phyloP scores from a whole-genome alignment of 352 stramenopile species.

The Pseudoperonospora humuli region DNA sequence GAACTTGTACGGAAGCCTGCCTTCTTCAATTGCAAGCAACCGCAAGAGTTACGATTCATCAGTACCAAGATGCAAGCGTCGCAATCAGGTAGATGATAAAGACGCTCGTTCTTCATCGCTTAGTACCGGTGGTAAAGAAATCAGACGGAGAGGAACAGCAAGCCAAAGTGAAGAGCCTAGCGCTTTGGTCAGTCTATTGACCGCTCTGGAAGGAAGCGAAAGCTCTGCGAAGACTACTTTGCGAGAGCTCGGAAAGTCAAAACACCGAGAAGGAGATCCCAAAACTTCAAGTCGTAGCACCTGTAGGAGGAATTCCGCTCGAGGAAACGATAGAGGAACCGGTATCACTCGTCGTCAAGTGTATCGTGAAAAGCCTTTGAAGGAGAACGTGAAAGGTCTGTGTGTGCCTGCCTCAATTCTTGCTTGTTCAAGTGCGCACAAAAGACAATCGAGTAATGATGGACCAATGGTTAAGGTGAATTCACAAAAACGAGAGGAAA shows the following conservation, averaged over 20 bases:
- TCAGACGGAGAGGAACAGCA: not conserved
- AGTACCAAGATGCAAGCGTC: conserved; percentile 13
- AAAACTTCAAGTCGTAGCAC: conserved; percentile 19
- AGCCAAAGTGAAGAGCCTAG: conserved; percentile 12
- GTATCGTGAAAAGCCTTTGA: conserved; percentile 53
- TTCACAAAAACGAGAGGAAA: not conserved
- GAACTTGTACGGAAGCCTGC: conserved; percentile 1
- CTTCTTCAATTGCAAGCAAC: conserved; percentile 7
- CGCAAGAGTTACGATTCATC: conserved; percentile 4
- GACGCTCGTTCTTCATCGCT: not conserved
- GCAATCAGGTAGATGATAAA: conserved; percentile 9
- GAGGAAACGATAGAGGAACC: conserved; percentile 19
- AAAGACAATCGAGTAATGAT: conserved; percentile 4
- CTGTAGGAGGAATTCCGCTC: conserved; percentile 14
- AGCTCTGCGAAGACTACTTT: conserved; percentile 7
- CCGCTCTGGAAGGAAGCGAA: conserved; percentile 12
- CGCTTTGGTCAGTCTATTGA: not conserved
- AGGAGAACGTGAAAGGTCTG: conserved; percentile 13
- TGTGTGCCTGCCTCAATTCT: not conserved
- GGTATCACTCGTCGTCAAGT: conserved; percentile 33
- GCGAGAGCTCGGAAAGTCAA: conserved; percentile 8
- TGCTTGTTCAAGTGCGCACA: conserved; percentile 5
- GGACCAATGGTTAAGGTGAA: not conserved
- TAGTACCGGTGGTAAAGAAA: conserved; percentile 9
- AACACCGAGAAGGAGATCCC: conserved; percentile 13